These are phyloP conservation scores for Tolypocladium nubicola DNA, from an alignment of 2,329 filamentous ascomycete genomes.

Conservation along the genomic window DNA sequence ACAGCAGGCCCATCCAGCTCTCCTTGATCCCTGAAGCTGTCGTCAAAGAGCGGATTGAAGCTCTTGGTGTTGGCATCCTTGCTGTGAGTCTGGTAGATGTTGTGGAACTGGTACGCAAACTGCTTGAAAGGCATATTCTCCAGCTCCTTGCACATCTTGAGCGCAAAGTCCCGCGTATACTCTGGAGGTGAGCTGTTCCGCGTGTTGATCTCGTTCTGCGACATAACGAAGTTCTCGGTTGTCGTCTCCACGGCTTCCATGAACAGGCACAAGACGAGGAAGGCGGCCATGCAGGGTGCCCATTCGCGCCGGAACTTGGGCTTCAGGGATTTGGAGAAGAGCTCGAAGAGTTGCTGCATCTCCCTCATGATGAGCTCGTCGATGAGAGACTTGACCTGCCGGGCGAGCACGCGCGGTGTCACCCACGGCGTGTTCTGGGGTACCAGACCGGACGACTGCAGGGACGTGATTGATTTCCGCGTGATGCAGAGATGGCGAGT, in stretches of 20 bases:
- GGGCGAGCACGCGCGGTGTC: constrained; percentile 43
- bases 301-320: constrained; percentile 41
- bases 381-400: constrained; percentile 45
- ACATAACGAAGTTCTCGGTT: constrained; percentile 39
- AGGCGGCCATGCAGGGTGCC: constrained; percentile 46
- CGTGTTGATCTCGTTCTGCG: constrained; percentile 38
- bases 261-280: constrained; percentile 45
- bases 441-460: constrained; percentile 31
- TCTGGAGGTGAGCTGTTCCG: constrained; percentile 24
- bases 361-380: constrained; percentile 44
- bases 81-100: constrained; percentile 47
- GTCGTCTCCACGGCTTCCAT: constrained; percentile 47
- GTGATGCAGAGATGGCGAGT: constrained; percentile 44
- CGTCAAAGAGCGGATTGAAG: constrained; percentile 46
- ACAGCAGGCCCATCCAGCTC: constrained; percentile 35
- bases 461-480: constrained; percentile 26
- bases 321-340: constrained; percentile 42
- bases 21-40: constrained; percentile 25
- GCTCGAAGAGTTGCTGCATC: constrained; percentile 39
- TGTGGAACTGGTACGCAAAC: constrained; percentile 50
- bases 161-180: constrained; percentile 31
- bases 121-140: constrained; percentile 51
- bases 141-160: constrained; percentile 36
- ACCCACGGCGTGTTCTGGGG: constrained; percentile 32
- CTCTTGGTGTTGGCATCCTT: constrained; percentile 35